Percentiles rank a stretch among this genome's conserved stretches.
Conservation (phyloP, 1,139 yeast species). For the Suhomyces bolitotheri region DNA sequence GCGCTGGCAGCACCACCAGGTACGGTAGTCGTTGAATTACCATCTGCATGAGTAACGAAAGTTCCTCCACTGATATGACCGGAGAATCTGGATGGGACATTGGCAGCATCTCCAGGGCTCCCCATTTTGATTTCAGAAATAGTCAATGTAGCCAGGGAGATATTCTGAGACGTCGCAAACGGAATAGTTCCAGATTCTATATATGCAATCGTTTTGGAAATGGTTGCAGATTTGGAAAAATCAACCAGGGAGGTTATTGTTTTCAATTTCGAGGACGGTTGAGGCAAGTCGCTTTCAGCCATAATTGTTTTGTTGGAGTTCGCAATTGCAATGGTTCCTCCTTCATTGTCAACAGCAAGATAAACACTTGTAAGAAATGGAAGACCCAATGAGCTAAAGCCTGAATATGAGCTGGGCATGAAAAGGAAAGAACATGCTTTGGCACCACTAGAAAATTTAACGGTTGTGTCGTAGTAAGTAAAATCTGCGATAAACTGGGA, state of each 20-base stretch:
- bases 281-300: conserved; percentile 4
- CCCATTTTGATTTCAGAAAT: not conserved
- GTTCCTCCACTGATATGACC: conserved; percentile 11
- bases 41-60: conserved; percentile 7
- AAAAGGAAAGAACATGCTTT: conserved; percentile 63
- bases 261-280: not conserved
- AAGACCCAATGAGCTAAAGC: conserved; percentile 62
- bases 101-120: conserved; percentile 1
- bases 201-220: conserved; percentile 22
- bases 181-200: conserved; percentile 51
- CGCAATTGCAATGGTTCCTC: conserved; percentile 58
- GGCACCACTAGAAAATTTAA: conserved; percentile 55
- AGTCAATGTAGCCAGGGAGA: conserved; percentile 1
- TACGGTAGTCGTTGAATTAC: conserved; percentile 6
- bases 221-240: conserved; percentile 2
- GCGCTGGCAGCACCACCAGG: conserved; percentile 12
- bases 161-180: conserved; percentile 33
- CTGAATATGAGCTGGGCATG: conserved; percentile 49
- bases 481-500: conserved; percentile 47
- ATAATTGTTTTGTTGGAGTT: conserved; percentile 30
- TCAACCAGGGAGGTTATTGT: not conserved
- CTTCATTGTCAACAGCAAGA: conserved; percentile 68
- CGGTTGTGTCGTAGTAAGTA: conserved; percentile 23
- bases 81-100: conserved; percentile 10
- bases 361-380: conserved; percentile 59